phyloP scores from a whole-genome alignment of 176 grass and related monocot species.

The Carex pumila region DNA sequence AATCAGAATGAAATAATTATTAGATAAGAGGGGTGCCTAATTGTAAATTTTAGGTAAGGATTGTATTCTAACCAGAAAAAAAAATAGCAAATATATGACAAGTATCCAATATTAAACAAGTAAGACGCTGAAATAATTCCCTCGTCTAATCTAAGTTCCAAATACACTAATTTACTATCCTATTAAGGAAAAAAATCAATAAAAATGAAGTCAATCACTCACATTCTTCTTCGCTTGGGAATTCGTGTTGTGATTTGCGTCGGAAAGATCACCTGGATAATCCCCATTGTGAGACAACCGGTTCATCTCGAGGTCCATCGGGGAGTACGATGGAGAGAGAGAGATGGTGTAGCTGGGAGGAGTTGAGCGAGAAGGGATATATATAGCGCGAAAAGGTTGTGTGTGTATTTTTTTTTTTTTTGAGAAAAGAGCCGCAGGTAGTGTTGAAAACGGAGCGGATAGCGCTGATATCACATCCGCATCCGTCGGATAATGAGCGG shows the following conservation, averaged over 20 bases:
- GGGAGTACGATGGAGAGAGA: not conserved
- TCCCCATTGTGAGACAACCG: not conserved
- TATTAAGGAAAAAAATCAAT: not conserved
- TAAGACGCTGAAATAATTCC: not conserved
- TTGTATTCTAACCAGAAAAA: not conserved
- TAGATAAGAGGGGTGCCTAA: not conserved
- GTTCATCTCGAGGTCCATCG: conserved; percentile 3
- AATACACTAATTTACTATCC: not conserved
- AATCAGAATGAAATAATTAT: not conserved
- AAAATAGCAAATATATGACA: not conserved
- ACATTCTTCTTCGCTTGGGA: not conserved
- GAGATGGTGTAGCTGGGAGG: not conserved
- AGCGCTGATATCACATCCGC: too few relatives aligned
- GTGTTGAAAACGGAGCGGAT: too few relatives aligned
- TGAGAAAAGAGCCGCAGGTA: too few relatives aligned
- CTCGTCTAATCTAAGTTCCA: not conserved
- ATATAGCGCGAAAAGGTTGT: not conserved
- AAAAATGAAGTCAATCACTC: not conserved
- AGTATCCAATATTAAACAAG: not conserved
- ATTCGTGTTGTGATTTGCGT: not conserved
- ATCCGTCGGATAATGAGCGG: too few relatives aligned
- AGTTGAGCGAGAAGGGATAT: not conserved
- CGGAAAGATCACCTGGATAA: not conserved
- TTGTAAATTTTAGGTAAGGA: not conserved
- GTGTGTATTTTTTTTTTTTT: too few relatives aligned